Evolutionary conservation across 2,329 filamentous ascomycete genomes (phyloP).

Genomic region (Alternaria dauci): DNA sequence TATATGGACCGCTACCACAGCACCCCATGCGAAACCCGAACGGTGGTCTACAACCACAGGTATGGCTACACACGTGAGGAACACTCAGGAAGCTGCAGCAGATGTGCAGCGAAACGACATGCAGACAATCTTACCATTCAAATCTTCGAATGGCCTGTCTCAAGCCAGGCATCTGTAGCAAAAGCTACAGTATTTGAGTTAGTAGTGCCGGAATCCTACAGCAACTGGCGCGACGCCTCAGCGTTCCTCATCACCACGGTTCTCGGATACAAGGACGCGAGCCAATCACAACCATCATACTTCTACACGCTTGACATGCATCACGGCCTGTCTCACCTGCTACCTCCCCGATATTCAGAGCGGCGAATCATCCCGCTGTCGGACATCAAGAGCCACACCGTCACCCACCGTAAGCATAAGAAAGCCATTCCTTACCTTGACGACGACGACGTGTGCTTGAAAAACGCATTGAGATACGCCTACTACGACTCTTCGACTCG

Average conservation of each 20-base stretch:
- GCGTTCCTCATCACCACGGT: slow-evolving; percentile 54
- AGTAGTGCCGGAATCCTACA: slow-evolving; percentile 51
- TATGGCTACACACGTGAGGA: slow-evolving; percentile 11
- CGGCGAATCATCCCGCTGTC: slow-evolving; percentile 49
- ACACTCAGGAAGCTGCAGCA: slow-evolving; percentile 25
- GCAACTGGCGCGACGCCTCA: slow-evolving; percentile 61
- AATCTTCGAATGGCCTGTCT: slow-evolving; percentile 67
- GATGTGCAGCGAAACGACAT: slow-evolving; percentile 41
- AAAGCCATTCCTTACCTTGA: slow-evolving; percentile 33
- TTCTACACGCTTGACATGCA: slow-evolving; percentile 27
- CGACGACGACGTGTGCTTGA: slow-evolving; percentile 54
- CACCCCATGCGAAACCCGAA: slow-evolving; percentile 21
- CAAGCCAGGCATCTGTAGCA: slow-evolving; percentile 37
- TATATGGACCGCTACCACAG: slow-evolving; percentile 24
- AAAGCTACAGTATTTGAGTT: slow-evolving; percentile 65
- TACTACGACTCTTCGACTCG: slow-evolving; percentile 35
- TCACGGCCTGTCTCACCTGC: slow-evolving; percentile 11
- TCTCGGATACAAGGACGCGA: slow-evolving; percentile 34
- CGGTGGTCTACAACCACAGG: not conserved
- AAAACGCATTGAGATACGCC: slow-evolving; percentile 56
- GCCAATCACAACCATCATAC: not conserved
- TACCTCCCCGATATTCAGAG: not conserved
- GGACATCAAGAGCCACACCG: slow-evolving; percentile 46
- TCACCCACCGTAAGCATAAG: slow-evolving; percentile 47
- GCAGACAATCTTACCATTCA: slow-evolving; percentile 56